Evolutionary conservation across 129 eudicot species (phyloP).

Genomic region (Artemisia tridentata): DNA sequence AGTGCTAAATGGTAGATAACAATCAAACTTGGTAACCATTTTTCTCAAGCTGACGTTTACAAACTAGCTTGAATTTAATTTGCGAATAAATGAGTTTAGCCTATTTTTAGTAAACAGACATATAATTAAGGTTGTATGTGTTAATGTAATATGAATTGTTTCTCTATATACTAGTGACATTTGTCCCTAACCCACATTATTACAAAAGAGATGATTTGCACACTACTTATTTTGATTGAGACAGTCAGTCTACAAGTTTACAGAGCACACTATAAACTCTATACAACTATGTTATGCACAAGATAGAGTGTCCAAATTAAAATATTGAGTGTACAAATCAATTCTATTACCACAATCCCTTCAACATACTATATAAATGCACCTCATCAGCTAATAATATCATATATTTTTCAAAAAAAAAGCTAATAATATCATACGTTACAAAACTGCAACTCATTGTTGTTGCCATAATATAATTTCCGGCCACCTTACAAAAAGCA

Average conservation of each 20-base stretch:
- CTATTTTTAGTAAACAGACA: slow-evolving; percentile 1
- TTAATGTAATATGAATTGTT: not conserved
- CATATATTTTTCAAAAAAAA: too few relatives aligned
- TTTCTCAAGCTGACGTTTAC: not conserved
- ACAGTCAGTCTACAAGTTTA: too few relatives aligned
- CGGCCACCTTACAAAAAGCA: slow-evolving; percentile 3
- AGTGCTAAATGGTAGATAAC: too few relatives aligned
- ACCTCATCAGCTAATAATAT: too few relatives aligned
- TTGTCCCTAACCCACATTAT: not conserved
- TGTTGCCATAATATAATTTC: not conserved
- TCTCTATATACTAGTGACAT: not conserved
- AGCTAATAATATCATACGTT: too few relatives aligned
- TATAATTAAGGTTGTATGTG: not conserved
- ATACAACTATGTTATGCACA: too few relatives aligned
- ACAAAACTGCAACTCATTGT: not conserved
- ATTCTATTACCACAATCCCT: not conserved
- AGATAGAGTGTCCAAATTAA: too few relatives aligned
- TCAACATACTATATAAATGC: not conserved
- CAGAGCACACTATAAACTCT: too few relatives aligned
- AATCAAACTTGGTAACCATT: too few relatives aligned
- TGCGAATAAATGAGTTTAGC: not conserved
- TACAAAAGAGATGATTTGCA: not conserved
- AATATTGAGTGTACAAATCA: too few relatives aligned
- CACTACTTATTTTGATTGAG: too few relatives aligned
- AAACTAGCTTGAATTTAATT: not conserved